Base-by-base conservation (phyloP, 2,329 filamentous ascomycete genomes). In the Dichotomopilus funicola region DNA sequence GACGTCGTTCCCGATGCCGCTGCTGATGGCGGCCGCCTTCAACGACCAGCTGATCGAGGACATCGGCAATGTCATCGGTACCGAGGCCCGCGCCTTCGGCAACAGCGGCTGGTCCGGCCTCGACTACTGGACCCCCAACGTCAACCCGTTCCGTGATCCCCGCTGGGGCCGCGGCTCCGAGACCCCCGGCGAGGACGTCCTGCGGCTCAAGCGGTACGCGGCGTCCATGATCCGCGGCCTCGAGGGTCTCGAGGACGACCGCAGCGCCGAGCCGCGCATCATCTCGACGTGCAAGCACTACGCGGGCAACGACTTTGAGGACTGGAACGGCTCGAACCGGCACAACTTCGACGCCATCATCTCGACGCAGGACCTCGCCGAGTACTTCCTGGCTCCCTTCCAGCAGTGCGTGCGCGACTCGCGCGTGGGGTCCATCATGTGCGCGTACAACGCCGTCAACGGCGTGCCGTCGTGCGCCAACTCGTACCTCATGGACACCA, bases 321-420 rank as follows among this genome's bases (percentile, higher is more conserved):
- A 57, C 49, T 62, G 57, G 58, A 54, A 57, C 34, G 55, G 61
- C 40, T 52, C 60, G 33, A 65, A 60, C 8, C 53, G 66, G 12
- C 63, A 65, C 55, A 52, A 66, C 42, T 67, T 65, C 55, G 56
- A 68, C 41, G 65, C 65, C 11, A 53, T 55, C 12, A 57, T 67
- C 40, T 53, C 74, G 10, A 71, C 74, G 52, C 83, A 87, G 62
- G 85, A 89, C 54, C 70, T 88, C 9, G 76, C 78, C 0, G 85
- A 87, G 63, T 88, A 87, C 68, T 88, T 86, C 64, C 74, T 86
- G 45, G 81, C 81, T 0, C 77, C 83, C 0, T 88, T 88, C 70
- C 73, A 85, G 63, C 75, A 76, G 64, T 87, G 85, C 66, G 80
- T 77, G 47, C 74, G 78, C 5, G 80, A 83, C 64, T 75, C 78